Evolutionary conservation across 805 yeast genomes (phyloP), one percentile per base, ranked within the genome.

Genomic region (Candida alai): DNA sequence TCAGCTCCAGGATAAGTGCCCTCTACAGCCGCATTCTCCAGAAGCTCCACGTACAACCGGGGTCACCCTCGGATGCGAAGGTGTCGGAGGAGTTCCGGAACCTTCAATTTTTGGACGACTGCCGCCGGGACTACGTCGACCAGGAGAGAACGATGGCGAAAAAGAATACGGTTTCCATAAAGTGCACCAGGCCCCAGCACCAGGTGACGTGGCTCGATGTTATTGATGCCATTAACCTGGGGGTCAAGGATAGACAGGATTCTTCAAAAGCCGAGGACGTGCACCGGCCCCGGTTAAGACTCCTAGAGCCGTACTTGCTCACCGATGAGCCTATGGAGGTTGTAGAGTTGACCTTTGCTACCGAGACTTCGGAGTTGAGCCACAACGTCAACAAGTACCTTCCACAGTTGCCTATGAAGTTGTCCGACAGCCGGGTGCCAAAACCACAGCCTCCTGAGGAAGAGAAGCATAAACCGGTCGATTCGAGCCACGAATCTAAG

Each of bases 251-350:
- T 3, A 29, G 20, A 3, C 63, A 58, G 18, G 65, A 60, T 28
- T 56, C 60, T 43, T 62, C 58, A 7, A 59, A 58, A 30, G 39
- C 54, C 1, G 68, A 61, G 28, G 56, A 52, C 5, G 31, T 48
- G 8, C 30, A 75, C 3, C 71, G 65, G 39, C 55, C 67, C 3
- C 72, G 67, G 27, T 47, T 67, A 4, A 73, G 60, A 43, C 51
- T 61, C 20, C 51, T 66, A 19, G 86, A 80, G 43, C 70, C 74
- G 0, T 80, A 82, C 43, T 45, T 60, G 10, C 61, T 74, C 19
- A 60, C 74, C 0, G 76, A 71, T 22, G 60, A 56, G 3, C 68
- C 79, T 0, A 55, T 78, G 2, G 80, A 74, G 24, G 46, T 40
- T 11, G 62, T 75, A 34, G 50, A 47, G 4, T 32, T 60, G 20